A percentile compares a stretch with the other conserved stretches of the same genome.
These are phyloP conservation scores for Amanita rubescens DNA, from an alignment of 768 basidiomycete genomes.

Conservation along the genomic window DNA sequence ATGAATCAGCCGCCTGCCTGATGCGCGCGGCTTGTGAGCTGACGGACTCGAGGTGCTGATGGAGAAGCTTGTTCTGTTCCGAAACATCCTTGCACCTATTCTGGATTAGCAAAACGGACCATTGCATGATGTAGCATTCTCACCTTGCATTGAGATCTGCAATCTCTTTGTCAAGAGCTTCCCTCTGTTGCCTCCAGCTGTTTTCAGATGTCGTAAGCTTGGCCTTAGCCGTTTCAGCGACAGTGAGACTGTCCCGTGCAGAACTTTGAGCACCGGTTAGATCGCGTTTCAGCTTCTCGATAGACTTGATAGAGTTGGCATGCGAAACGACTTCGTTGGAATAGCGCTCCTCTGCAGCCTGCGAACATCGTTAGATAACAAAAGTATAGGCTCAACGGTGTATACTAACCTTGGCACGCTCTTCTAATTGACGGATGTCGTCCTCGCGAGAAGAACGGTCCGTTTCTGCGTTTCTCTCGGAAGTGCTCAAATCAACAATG, in stretches of 20 bases:
- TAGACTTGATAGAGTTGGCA: constrained; percentile 73
- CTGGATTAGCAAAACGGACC: neutral
- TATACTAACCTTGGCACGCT: constrained; percentile 51
- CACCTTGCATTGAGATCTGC: constrained; percentile 66
- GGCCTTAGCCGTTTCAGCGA: constrained; percentile 67
- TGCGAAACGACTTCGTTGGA: constrained; percentile 77
- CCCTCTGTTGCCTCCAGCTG: constrained; percentile 79
- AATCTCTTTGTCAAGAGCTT: constrained; percentile 71
- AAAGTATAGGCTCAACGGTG: neutral
- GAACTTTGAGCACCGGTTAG: constrained; percentile 43
- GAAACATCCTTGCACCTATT: constrained; percentile 64
- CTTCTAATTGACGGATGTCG: constrained; percentile 60
- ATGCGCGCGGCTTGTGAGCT: constrained; percentile 80
- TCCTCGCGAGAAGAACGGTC: constrained; percentile 58
- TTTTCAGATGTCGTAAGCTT: constrained; percentile 64
- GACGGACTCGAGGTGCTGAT: constrained; percentile 80
- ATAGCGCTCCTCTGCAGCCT: constrained; percentile 78
- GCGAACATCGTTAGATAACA: neutral
- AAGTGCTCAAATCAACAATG: constrained; percentile 72
- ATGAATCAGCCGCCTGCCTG: constrained; percentile 55
- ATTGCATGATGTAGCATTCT: constrained; percentile 11
- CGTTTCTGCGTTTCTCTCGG: constrained; percentile 59
- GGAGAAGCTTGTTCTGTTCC: constrained; percentile 69
- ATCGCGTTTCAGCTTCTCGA: constrained; percentile 59
- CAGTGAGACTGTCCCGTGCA: constrained; percentile 50